Base-by-base conservation (phyloP, 2,329 filamentous ascomycete species). In the Dryadomyces quercivorus region DNA sequence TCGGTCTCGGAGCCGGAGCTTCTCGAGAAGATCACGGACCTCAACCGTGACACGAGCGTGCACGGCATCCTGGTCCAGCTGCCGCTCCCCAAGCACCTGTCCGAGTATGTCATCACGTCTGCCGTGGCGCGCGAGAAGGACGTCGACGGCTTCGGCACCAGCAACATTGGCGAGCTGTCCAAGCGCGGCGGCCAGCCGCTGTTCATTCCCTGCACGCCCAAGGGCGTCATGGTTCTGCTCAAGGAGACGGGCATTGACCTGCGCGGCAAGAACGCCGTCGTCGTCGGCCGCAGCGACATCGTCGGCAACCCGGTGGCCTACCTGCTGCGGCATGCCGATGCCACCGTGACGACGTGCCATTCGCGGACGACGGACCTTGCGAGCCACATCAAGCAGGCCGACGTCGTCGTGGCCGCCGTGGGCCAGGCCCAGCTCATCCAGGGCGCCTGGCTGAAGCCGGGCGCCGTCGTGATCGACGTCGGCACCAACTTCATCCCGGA, bases 301-400 rank as follows among this genome's bases (percentile, higher is more conserved):
- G 93, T 98, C 38, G 93, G 93, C 61, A 95, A 90, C 69, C 93
- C 93, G 18, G 90, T 97, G 66, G 96, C 92, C 75, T 95, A 95
- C 67, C 77, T 98, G 61, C 77, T 98, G 61, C 93, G 91, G 70
- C 94, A 95, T 65, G 92, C 93, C 47, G 88, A 98, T 69, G 93
- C 93, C 47, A 98, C 93, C 34, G 93, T 98, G 61, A 97, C 92
- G 2, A 82, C 95, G 54, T 97, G 93, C 73, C 93, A 98, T 71
- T 95, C 90, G 59, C 86, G 85, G 73, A 97, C 91, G 5, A 71
- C 81, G 56, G 78, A 86, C 62, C 72, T 97, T 43, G 74, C 84
- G 56, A 77, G 81, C 20, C 77, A 92, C 59, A 73, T 97, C 65
- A 91, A 88, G 74, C 75, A 77, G 55, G 93, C 93, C 45, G 93